Evolutionary conservation across 1,139 yeast genomes (phyloP).

Genomic region (Candida neerlandica): DNA sequence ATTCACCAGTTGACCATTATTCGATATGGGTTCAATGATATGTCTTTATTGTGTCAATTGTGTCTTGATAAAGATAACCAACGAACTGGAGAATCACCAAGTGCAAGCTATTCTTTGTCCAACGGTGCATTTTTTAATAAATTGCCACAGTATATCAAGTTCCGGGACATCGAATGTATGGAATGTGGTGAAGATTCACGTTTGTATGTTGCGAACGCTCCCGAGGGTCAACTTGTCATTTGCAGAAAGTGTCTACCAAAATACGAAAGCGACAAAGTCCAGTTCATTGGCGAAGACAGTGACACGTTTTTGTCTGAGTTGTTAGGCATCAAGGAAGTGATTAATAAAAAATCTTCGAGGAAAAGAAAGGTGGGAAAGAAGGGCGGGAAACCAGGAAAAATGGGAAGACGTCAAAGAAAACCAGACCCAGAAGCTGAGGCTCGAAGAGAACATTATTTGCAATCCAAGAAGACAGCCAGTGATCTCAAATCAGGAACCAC

Average conservation of each 20-base stretch:
- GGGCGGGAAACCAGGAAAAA: slow-evolving; percentile 27
- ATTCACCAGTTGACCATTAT: slow-evolving; percentile 55
- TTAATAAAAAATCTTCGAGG: slow-evolving; percentile 20
- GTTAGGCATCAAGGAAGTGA: slow-evolving; percentile 51
- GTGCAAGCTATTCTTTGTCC: slow-evolving; percentile 52
- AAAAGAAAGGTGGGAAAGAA: slow-evolving; percentile 22
- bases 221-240: slow-evolving; percentile 28
- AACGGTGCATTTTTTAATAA: slow-evolving; percentile 58
- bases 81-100: slow-evolving; percentile 36
- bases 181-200: slow-evolving; percentile 45
- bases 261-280: slow-evolving; percentile 18
- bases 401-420: slow-evolving; percentile 24
- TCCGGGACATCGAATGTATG: slow-evolving; percentile 53
- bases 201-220: slow-evolving; percentile 38
- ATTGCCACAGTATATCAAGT: slow-evolving; percentile 48
- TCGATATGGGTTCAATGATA: slow-evolving; percentile 58
- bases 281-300: slow-evolving; percentile 48
- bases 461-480: slow-evolving; percentile 32
- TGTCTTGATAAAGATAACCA: slow-evolving; percentile 45
- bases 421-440: slow-evolving; percentile 36
- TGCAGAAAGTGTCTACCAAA: slow-evolving; percentile 47
- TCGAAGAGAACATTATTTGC: slow-evolving; percentile 42
- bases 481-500: slow-evolving; percentile 46
- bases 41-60: slow-evolving; percentile 50
- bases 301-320: slow-evolving; percentile 50